Evolutionary conservation across 257 asterid species (phyloP), one percentile per base, ranked within the genome.

Genomic region (Lycium ferocissimum): DNA sequence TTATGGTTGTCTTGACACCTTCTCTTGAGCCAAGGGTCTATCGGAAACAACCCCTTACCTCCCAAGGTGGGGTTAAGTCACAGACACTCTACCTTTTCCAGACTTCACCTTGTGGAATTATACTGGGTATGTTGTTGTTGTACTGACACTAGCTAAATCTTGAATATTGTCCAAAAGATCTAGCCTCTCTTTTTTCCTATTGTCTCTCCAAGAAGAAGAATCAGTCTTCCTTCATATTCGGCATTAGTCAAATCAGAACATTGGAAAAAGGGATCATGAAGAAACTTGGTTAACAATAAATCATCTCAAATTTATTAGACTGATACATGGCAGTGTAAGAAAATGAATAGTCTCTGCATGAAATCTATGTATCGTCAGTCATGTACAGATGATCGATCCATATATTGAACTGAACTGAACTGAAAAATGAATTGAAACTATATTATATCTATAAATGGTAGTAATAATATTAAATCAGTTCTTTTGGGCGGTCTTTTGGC

Each of bases 401-500:
- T 45, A 26, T 22, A 11, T 73, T 13, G 14, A 33, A 3, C 43
- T 53, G 14, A 33, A 3, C 43, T 53, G 67, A 81, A 43, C 35
- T 59, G 18, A 35, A 13, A 18, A 13, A n/a, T 0, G 1, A 10
- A 59, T 33, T 9, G 54, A 80, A 80, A 54, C 7, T 20, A 45
- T 7, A 17, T 3, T 33, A 56, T 22, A 58, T 40, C 6, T 40
- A 40, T 40, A 40, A 40, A 2, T 2, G 45, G 45, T 40, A 40
- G 45, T 40, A 40, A 40, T 20, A 65, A 15, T 0, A 49, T 7
- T 7, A 47, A 65, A 26, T 20, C 61, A 82, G 5, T 62, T 65
- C 75, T 89, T 89, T 6, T 84, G 87, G 43, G 86, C 76, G 6
- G 88, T 84, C 56, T 95, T 93, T 9, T 92, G 90, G 86, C 71